A percentile compares a stretch with the other conserved stretches of the same genome.
Conservation (phyloP, 257 asterid species). For the Jacaranda mimosifolia region DNA sequence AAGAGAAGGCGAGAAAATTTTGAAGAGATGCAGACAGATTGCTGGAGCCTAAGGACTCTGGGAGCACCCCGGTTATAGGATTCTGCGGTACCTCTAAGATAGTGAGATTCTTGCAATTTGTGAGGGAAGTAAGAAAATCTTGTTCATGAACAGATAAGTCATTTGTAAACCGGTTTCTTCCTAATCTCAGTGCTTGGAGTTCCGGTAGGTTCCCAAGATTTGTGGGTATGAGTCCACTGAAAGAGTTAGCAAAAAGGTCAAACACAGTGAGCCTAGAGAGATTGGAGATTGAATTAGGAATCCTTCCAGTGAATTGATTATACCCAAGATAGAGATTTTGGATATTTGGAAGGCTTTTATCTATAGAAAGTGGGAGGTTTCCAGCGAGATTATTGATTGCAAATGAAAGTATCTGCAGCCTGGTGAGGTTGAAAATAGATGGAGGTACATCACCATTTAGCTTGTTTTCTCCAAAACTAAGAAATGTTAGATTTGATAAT, state of each 20-base stretch:
- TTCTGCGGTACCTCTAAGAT: background rate
- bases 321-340: background rate
- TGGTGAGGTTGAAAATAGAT: constrained; percentile 35
- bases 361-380: background rate
- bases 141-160: constrained; percentile 3
- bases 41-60: constrained; percentile 23
- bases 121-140: constrained; percentile 18
- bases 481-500: background rate
- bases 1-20: background rate
- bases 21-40: constrained; percentile 29
- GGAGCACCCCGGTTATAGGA: constrained; percentile 27
- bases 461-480: background rate
- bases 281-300: constrained; percentile 39
- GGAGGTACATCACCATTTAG: constrained; percentile 27
- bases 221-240: too few species aligned
- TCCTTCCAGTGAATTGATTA: constrained; percentile 29
- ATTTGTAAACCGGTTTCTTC: background rate
- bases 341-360: constrained; percentile 26
- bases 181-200: background rate
- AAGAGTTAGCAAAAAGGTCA: too few species aligned
- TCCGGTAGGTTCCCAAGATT: too few species aligned
- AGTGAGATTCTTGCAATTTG: constrained; percentile 10
- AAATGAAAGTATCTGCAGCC: background rate
- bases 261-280: constrained; percentile 15
- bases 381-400: background rate